Conservation (phyloP, 2,329 filamentous ascomycete genomes). For the Exophiala xenobiotica region DNA sequence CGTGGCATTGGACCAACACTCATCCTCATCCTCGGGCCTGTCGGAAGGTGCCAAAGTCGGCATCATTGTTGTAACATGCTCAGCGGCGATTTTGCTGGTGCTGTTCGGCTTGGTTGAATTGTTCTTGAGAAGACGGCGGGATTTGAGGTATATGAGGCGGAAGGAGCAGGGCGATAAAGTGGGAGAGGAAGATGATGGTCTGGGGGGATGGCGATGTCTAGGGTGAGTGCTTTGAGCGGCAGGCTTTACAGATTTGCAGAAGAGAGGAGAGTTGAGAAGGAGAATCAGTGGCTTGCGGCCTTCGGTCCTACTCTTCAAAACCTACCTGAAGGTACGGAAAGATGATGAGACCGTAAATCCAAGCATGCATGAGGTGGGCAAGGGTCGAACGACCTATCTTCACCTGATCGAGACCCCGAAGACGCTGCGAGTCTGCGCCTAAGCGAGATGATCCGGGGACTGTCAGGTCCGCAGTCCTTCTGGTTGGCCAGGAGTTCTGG, state of each 20-base stretch:
- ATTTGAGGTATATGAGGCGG: background rate
- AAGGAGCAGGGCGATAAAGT: background rate
- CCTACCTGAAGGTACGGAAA: too few relatives aligned
- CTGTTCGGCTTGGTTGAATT: background rate
- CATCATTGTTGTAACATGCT: background rate
- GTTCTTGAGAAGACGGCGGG: background rate
- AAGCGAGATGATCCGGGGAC: background rate
- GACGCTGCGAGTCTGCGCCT: too few relatives aligned
- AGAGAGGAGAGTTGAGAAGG: too few relatives aligned
- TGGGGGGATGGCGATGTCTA: conserved; percentile 1
- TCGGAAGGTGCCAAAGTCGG: background rate
- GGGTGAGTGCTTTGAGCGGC: too few relatives aligned
- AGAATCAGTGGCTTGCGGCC: too few relatives aligned
- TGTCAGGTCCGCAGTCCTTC: background rate
- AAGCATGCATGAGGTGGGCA: too few relatives aligned
- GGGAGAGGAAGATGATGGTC: background rate
- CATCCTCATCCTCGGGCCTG: background rate
- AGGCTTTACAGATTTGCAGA: too few relatives aligned
- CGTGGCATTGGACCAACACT: background rate
- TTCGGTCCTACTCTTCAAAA: too few relatives aligned
- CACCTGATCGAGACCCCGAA: too few relatives aligned
- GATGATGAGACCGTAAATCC: too few relatives aligned
- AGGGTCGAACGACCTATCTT: too few relatives aligned
- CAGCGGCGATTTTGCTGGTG: background rate
- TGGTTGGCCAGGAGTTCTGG: too few relatives aligned